phyloP scores from a whole-genome alignment of 306 rosid species.

The Pyrus communis region DNA sequence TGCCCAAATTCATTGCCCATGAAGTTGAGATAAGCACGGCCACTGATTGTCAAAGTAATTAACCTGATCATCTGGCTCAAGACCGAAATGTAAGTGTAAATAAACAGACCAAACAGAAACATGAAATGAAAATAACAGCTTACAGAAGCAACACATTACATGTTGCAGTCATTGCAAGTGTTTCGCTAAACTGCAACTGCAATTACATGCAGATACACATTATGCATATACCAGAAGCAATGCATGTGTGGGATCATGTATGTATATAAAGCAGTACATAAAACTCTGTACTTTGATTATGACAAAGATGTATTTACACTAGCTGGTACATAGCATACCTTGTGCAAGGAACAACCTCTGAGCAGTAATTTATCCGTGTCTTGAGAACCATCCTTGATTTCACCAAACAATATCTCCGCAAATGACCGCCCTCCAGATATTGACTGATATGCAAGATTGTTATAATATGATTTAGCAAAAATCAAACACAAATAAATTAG shows the following conservation, averaged over 20 bases:
- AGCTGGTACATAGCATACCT: conserved; percentile 44
- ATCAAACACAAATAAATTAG: background rate
- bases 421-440: conserved; percentile 82
- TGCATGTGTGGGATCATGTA: background rate
- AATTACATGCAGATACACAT: background rate
- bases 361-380: conserved; percentile 43
- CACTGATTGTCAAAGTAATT: conserved; percentile 70
- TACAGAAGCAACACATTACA: background rate
- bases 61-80: conserved; percentile 71
- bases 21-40: conserved; percentile 85
- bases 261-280: background rate
- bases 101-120: conserved; percentile 1
- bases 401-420: conserved; percentile 82
- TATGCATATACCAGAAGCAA: background rate
- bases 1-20: conserved; percentile 99
- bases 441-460: conserved; percentile 47
- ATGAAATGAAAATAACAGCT: background rate
- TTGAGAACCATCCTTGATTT: conserved; percentile 37
- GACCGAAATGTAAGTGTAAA: background rate
- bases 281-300: background rate
- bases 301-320: conserved; percentile 6
- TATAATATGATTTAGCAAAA: background rate
- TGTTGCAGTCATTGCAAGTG: background rate
- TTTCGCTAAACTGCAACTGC: background rate
- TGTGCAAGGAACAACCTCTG: conserved; percentile 85